Base-by-base conservation (phyloP, 2,329 filamentous ascomycete genomes). In the Daldinia sp. region DNA sequence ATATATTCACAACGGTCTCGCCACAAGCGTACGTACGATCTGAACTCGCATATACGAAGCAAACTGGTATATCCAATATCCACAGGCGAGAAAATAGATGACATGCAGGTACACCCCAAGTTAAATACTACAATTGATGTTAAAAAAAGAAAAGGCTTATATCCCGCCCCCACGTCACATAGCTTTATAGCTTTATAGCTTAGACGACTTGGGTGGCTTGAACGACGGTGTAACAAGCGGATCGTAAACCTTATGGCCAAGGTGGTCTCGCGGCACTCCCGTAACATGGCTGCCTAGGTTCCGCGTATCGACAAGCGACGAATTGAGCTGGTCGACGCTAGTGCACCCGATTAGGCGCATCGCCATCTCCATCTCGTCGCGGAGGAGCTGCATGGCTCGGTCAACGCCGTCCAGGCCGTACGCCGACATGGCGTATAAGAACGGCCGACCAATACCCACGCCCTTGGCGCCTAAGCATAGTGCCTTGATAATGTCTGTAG, bases 331-430 rank as follows among this genome's bases (percentile, higher is more conserved):
- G 39, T 89, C 89, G 35, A 99, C 80, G 67, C 82, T 90, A 20
- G 86, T 88, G 66, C 90, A 92, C 9, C 96, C 96, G 74, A 99
- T 93, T 70, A 99, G 83, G 6, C 96, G 89, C 96, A 99, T 98
- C 78, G 95, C 96, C 95, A 98, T 98, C 83, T 97, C 94, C 88
- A 99, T 93, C 86, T 99, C 96, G 77, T 98, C 96, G 83, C 93
- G 94, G 74, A 97, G 86, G 65, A 97, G 83, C 81, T 94, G 92
- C 92, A 98, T 97, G 35, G 96, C 96, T 37, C 93, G 88, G 77
- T 97, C 93, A 20, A 98, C 95, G 71, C 96, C 96, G 2, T 90
- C 86, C 67, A 93, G 82, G 1, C 96, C 96, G 76, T 98, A 98
- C 9, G 93, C 89, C 70, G 91, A 92, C 95, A 99, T 98, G 76